Evolutionary conservation across 2,329 filamentous ascomycete genomes (phyloP).

Genomic region (Neoscytalidium dimidiatum): DNA sequence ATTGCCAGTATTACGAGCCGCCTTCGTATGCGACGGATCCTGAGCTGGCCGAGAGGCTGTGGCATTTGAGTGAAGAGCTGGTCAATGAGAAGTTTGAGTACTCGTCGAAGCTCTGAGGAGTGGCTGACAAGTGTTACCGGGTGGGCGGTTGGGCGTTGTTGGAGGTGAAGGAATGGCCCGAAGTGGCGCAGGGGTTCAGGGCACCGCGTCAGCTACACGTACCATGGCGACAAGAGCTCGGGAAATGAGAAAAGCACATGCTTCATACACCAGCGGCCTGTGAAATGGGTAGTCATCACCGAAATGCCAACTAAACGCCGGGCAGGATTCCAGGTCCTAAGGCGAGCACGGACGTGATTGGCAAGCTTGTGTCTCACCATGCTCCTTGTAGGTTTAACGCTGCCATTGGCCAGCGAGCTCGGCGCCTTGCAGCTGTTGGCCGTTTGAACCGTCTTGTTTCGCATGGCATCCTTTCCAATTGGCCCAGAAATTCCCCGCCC

Average conservation of each 20-base stretch:
- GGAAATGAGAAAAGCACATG: constrained; percentile 6
- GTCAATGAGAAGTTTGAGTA: constrained; percentile 32
- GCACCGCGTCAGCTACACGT: neutral
- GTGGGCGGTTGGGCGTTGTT: neutral
- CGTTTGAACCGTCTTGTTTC: neutral
- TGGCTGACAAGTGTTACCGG: neutral
- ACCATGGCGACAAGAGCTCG: neutral
- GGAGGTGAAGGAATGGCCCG: neutral
- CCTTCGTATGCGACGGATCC: constrained; percentile 26
- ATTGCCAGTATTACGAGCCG: constrained; percentile 28
- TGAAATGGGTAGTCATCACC: neutral
- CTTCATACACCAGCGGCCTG: neutral
- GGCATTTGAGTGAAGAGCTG: constrained; percentile 35
- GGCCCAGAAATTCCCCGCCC: neutral
- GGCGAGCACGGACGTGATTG: constrained; percentile 8
- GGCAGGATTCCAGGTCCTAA: neutral
- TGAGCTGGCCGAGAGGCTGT: constrained; percentile 31
- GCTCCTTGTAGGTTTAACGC: neutral
- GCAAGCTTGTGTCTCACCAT: neutral
- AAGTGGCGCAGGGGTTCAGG: neutral
- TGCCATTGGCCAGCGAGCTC: neutral
- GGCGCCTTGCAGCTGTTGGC: neutral
- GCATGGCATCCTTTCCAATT: neutral
- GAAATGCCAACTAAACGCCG: neutral
- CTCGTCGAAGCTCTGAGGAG: constrained; percentile 19